Base-by-base conservation (phyloP, 805 yeast genomes). In the Teunomyces gatunensis region DNA sequence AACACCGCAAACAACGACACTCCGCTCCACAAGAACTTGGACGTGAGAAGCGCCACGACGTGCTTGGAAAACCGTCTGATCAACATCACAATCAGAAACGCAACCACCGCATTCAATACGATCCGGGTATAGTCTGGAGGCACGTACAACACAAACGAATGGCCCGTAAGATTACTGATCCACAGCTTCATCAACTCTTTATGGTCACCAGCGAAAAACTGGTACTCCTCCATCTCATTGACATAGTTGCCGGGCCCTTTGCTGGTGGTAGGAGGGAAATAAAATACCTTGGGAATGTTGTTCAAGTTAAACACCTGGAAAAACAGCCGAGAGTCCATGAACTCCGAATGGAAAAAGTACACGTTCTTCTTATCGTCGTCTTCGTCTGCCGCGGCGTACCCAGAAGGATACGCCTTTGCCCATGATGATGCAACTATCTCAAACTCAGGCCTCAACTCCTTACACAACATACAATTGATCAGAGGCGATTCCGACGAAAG, bases 381-480 rank as follows among this genome's bases (percentile, higher is more conserved):
- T 40, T 74, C 78, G 36, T 72, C 79, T 49, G 70, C 67, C 4
- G 57, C 58, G 20, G 58, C 50, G 15, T 68, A 50, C 12, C 76
- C 76, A 13, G 64, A 43, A 17, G 89, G 85, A 57, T 80, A 83
- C 37, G 78, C 83, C 33, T 73, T 60, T 47, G 68, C 60, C 67
- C 75, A 78, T 20, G 91, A 83, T 42, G 71, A 58, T 6, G 88
- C 95, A 35, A 89, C 65, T 37, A 67, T 60, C 13, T 77, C 77
- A 58, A 65, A 87, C 37, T 77, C 79, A 2, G 97, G 96, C 21
- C 77, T 81, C 56, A 87, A 77, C 37, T 83, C 81, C 7, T 69
- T 56, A 75, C 99, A 94, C 44, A 87, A 71, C 1, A 72, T 71
- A 70, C 99, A 94, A 10, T 87, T 88, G 59, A 91, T 78, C 51